Conservation (phyloP, 1,139 yeast species). For the Pichia sp. region DNA sequence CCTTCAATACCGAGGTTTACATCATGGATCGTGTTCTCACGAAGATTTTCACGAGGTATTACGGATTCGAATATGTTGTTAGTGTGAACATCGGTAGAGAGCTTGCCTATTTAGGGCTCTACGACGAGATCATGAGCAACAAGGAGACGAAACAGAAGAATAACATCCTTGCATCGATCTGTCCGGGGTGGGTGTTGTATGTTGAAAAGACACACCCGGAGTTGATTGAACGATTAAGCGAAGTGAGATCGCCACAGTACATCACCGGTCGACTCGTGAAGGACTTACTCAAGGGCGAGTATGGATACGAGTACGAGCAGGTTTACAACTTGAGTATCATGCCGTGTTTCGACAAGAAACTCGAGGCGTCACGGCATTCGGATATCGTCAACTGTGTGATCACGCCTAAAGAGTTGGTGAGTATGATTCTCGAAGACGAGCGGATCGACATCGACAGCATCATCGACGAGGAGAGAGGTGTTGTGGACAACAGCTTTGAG, state of each 20-base stretch:
- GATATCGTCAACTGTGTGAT: conserved; percentile 91
- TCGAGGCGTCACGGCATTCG: conserved; percentile 76
- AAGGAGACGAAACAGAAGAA: conserved; percentile 23
- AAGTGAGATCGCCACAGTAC: conserved; percentile 88
- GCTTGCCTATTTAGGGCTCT: conserved; percentile 61
- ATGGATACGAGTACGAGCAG: conserved; percentile 36
- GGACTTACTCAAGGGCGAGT: conserved; percentile 45
- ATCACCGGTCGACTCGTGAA: conserved; percentile 82
- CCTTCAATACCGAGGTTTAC: conserved; percentile 52
- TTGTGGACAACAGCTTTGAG: background rate
- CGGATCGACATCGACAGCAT: conserved; percentile 38
- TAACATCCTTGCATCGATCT: conserved; percentile 63
- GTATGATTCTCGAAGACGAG: conserved; percentile 56
- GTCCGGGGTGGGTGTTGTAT: conserved; percentile 98
- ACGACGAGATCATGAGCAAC: conserved; percentile 41
- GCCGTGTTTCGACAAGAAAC: conserved; percentile 97
- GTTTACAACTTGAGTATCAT: conserved; percentile 82
- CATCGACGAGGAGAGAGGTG: conserved; percentile 19
- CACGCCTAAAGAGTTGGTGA: conserved; percentile 84
- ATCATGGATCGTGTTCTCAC: conserved; percentile 61
- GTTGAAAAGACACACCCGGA: conserved; percentile 96
- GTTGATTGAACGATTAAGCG: conserved; percentile 58
- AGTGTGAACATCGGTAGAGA: conserved; percentile 85
- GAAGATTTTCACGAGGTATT: conserved; percentile 52
- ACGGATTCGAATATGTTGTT: conserved; percentile 74